Conservation (phyloP, 2,329 filamentous ascomycete species). For the Chrysoporthe deuterocubensis region DNA sequence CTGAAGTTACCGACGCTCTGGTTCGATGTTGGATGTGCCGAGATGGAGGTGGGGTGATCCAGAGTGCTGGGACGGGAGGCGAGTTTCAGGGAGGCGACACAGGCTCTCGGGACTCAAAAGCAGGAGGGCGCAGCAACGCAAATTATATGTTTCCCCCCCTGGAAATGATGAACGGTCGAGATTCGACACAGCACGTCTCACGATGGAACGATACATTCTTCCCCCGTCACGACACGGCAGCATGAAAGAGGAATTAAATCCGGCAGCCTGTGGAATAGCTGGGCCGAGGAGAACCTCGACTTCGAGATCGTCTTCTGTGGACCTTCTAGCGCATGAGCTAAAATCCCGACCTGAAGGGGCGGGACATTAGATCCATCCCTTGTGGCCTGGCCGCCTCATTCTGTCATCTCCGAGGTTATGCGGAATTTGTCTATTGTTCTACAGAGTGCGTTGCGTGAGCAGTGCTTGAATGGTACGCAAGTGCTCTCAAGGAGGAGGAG, state of each 20-base stretch:
- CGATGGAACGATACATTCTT: not conserved
- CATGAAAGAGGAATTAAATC: not conserved
- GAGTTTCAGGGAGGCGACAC: constrained; percentile 16
- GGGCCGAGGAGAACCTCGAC: constrained; percentile 2
- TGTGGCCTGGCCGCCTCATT: not conserved
- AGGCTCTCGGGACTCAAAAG: not conserved
- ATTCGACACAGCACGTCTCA: not conserved
- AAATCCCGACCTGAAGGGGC: constrained; percentile 1
- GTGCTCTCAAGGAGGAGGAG: not conserved
- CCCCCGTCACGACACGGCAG: not conserved
- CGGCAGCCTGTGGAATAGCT: not conserved
- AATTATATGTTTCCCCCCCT: not conserved
- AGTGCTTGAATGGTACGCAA: not conserved
- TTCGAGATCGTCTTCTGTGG: constrained; percentile 22
- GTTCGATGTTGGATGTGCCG: constrained; percentile 24
- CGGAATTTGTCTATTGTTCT: not conserved
- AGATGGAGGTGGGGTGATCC: constrained; percentile 27
- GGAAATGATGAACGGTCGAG: not conserved
- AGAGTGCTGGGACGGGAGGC: constrained; percentile 23
- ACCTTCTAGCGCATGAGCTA: constrained; percentile 23
- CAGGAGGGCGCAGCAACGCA: not conserved
- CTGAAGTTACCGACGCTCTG: constrained; percentile 23
- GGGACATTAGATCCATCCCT: constrained; percentile 4
- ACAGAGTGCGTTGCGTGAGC: not conserved
- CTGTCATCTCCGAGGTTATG: not conserved